Base-by-base conservation (phyloP, 495 filamentous ascomycete species). In the Aeminium ludgeri region DNA sequence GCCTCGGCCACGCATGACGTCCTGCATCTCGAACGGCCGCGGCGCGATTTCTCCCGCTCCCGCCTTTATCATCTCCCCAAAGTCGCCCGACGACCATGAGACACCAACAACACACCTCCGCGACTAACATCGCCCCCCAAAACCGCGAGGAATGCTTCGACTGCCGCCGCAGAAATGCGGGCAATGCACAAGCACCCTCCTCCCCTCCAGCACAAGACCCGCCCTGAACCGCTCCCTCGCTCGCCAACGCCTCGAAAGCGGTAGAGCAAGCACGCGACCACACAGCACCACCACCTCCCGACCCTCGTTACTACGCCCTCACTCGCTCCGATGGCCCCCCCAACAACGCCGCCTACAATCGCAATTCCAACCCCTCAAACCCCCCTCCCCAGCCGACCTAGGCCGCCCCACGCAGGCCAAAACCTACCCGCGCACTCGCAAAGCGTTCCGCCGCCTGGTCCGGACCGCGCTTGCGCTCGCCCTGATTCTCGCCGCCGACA, bases 361-460 rank as follows among this genome's bases (percentile, higher is more conserved):
- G 15, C 48, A 42, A 13, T 63, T 56, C 45, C 38, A 52, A 16
- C 60, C 57, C 12, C 44, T 92, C 37, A 70, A 68, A 6, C 87
- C 87, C 15, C 86, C 86, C 2, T 70, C 80, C 4, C 87, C 87
- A 1, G 66, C 66, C 38, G 79, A 76, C n/a, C 68, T 96, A 28
- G 81, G 81, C 30, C 77, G 74, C 52, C 75, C 86, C 8, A 64
- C 57, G n/a, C 61, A 72, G 1, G 70, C 82, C 12, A 72, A 73
- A 53, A 60, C 59, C 29, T 85, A 76, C 60, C 64, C 56, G 16
- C 78, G 75, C 27, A 72, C 68, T 15, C 68, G 74, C 10, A 82
- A 73, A 76, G 91, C 79, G 76, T 64, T 70, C 11, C 78, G 82
- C 7, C 74, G 85, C 17, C 58, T 91, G 5, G 41, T 82, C 36